Evolutionary conservation across 148 eudicot species (phyloP).

Genomic region (Silene uniflora): DNA sequence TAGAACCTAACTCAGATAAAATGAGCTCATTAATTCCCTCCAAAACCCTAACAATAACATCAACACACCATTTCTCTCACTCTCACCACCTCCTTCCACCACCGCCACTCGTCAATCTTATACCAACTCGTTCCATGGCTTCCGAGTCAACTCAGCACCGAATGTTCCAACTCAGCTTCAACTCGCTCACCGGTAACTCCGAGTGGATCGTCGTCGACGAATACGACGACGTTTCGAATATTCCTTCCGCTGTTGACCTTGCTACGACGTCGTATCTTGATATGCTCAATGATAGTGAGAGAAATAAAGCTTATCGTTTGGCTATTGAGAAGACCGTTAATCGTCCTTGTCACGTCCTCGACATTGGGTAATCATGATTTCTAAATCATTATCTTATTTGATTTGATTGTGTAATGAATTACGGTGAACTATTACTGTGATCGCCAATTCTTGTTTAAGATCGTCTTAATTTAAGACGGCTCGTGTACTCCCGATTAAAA

Average conservation of each 20-base stretch:
- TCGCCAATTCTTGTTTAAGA: no score
- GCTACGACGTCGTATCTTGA: constrained; percentile 77
- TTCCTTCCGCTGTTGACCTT: constrained; percentile 32
- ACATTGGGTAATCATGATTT: constrained; percentile 57
- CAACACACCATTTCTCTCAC: not conserved
- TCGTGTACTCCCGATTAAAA: no score
- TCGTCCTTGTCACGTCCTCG: constrained; percentile 67
- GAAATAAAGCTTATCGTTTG: constrained; percentile 59
- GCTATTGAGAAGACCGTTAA: constrained; percentile 72
- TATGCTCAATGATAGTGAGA: constrained; percentile 68
- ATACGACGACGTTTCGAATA: constrained; percentile 28
- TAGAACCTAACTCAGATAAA: no score
- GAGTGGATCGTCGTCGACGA: constrained; percentile 77
- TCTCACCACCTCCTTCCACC: constrained; percentile 14
- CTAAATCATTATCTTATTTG: no score
- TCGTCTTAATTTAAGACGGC: no score
- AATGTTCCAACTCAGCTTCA: constrained; percentile 66
- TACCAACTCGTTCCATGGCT: constrained; percentile 31
- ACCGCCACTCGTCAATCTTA: constrained; percentile 1
- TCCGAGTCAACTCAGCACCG: constrained; percentile 32
- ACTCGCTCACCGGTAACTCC: constrained; percentile 73
- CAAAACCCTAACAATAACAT: constrained; percentile 15
- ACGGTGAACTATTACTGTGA: no score
- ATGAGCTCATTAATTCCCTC: not conserved
- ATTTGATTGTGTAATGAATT: no score